Conservation (phyloP, 2,329 filamentous ascomycete genomes). For the Botrytis pseudocinerea region DNA sequence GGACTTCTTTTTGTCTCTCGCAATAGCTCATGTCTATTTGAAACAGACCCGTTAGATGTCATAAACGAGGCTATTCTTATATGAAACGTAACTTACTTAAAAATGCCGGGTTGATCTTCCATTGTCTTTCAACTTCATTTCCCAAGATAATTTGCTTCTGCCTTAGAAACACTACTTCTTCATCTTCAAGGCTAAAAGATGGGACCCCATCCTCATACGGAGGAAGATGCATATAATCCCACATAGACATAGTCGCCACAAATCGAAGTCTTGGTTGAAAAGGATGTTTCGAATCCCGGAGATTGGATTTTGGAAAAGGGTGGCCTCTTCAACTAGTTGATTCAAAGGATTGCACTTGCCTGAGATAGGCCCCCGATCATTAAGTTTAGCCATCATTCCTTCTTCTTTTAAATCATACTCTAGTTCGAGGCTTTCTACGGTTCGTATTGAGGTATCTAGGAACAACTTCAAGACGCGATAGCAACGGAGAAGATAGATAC, state of each 20-base stretch:
- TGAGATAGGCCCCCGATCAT: neutral
- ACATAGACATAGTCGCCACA: neutral
- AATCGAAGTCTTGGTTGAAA: neutral
- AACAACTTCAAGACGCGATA: neutral
- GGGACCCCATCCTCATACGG: neutral
- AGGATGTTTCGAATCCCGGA: neutral
- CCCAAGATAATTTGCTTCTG: neutral
- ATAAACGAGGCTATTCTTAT: too few relatives aligned
- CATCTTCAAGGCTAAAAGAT: neutral
- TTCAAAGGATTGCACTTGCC: neutral
- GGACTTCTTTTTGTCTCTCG: neutral
- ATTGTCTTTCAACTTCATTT: neutral
- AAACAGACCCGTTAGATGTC: too few relatives aligned
- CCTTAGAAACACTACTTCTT: neutral
- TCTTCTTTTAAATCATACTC: neutral
- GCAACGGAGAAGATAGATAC: fast-evolving
- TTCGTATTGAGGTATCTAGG: neutral
- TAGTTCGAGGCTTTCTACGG: neutral
- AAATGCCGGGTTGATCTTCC: neutral
- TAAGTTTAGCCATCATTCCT: neutral
- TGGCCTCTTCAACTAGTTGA: neutral
- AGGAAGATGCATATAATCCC: neutral
- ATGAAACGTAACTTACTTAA: neutral
- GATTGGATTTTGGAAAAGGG: neutral
- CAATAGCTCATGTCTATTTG: neutral